Percentiles rank a stretch among this genome's conserved stretches.
Evolutionary conservation across 495 filamentous ascomycete genomes (phyloP).

Genomic region (Penicillium samsonianum): DNA sequence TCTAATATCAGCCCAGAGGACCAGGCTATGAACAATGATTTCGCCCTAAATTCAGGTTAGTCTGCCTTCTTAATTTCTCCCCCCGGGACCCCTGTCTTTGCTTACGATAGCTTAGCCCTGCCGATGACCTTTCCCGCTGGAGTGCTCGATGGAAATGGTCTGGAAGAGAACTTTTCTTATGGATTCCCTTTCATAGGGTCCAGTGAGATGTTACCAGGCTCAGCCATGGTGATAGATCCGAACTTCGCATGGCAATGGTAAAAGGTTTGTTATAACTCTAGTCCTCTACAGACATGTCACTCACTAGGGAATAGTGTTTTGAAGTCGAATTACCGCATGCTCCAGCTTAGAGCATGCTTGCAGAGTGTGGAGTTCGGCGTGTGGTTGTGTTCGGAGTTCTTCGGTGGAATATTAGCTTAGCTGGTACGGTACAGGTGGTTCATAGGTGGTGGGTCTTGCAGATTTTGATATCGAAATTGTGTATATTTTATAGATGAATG

Average conservation of each 20-base stretch:
- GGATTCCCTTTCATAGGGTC: conserved; percentile 1
- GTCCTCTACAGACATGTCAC: not conserved
- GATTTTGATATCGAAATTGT: no score
- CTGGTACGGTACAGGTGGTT: no score
- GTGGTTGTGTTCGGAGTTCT: not conserved
- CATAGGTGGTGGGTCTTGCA: no score
- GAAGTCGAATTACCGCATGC: not conserved
- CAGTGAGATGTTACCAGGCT: conserved; percentile 8
- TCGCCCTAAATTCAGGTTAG: not conserved
- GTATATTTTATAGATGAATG: no score
- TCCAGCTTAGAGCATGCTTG: not conserved
- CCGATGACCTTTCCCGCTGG: not conserved
- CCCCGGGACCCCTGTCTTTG: not conserved
- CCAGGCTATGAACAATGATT: not conserved
- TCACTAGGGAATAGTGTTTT: not conserved
- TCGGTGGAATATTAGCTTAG: conserved; percentile 7
- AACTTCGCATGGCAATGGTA: conserved; percentile 9
- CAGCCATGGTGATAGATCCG: conserved; percentile 5
- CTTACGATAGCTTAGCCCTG: not conserved
- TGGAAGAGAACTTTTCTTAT: conserved; percentile 1
- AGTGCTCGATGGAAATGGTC: not conserved
- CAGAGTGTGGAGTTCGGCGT: not conserved
- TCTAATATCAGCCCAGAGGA: not conserved
- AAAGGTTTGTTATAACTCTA: conserved; percentile 4
- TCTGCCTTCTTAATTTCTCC: not conserved